Conservation (phyloP, 139 green algal species). For the Axilococcus clingmanii region DNA sequence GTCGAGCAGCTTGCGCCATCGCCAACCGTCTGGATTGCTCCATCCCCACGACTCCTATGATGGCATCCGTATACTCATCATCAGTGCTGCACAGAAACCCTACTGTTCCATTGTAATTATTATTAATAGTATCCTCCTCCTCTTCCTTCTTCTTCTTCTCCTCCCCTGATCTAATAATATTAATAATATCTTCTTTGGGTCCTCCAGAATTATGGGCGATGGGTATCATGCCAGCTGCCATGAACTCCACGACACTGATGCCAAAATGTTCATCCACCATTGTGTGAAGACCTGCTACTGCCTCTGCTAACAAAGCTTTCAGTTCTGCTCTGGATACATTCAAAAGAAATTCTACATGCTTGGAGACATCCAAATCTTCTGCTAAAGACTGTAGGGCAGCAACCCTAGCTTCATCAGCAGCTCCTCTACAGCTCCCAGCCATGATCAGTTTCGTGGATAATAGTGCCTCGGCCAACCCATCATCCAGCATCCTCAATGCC, state of each 20-base stretch:
- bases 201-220: slow-evolving; percentile 83
- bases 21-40: slow-evolving; percentile 44
- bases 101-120: slow-evolving; percentile 61
- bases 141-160: slow-evolving; percentile 19
- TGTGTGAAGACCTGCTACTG: slow-evolving; percentile 84
- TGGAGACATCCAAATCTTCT: slow-evolving; percentile 7
- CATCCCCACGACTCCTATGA: slow-evolving; percentile 61
- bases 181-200: slow-evolving; percentile 58
- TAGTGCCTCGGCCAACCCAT: slow-evolving; percentile 31
- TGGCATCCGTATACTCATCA: slow-evolving; percentile 59
- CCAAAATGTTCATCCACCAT: slow-evolving; percentile 99
- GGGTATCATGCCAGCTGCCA: slow-evolving; percentile 84
- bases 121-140: slow-evolving; percentile 44
- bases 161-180: neutral
- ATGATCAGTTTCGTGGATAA: slow-evolving; percentile 53
- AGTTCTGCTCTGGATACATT: slow-evolving; percentile 70
- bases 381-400: slow-evolving; percentile 7
- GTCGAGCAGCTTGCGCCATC: slow-evolving; percentile 57
- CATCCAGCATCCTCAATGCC: slow-evolving; percentile 1
- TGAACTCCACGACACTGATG: slow-evolving; percentile 97
- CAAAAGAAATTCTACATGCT: slow-evolving; percentile 28
- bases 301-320: slow-evolving; percentile 55
- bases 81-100: slow-evolving; percentile 57
- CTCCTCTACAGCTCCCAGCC: slow-evolving; percentile 59
- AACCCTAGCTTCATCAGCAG: slow-evolving; percentile 47